Base-by-base conservation (phyloP, 768 basidiomycete species). In the Termitomyces bulborhizus region DNA sequence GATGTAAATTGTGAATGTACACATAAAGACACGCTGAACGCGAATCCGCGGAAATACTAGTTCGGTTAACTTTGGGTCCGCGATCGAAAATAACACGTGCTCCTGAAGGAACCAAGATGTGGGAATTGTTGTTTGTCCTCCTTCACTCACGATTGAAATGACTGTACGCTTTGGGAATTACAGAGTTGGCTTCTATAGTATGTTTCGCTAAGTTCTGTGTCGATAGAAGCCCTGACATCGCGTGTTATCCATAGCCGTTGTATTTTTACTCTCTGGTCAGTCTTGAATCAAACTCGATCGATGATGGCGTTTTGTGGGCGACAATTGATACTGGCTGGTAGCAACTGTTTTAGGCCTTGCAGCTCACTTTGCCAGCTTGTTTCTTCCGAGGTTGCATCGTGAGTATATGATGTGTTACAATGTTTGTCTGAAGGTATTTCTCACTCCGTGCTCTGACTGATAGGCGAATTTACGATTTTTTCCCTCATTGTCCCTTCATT, bases 381-480 rank as follows among this genome's bases (percentile, higher is more conserved):
- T 91, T 68, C 72, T 90, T 29, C 86, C 90, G 0, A 68, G 74
- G 45, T 66, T 84, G 26, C 82, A 84, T 65, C 73, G 90, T 90
- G 63, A 50, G 83, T 71, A 16, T 7, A 31, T 18, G 15, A 40
- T 40, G 7, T 51, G 62, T 12, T 34, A 12, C 12, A 51, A 34
- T 50, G 27, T 36, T 45, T 46, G 27, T 43, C 50, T 21, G 36
- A 57, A 31, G 36, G 51, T 46, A 18, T 47, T 39, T 29, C 39
- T 36, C 27, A 32, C 9, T 32, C 8, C 9, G 32, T 9, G 11
- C 7, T 13, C 31, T 24, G 53, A 45, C 26, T 34, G 27, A 21
- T 57, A 91, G 90, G 69, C 63, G 85, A 86, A 65, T 92, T 86
- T 62, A 81, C 78, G 5, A 83, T 88, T 36, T 91, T 85, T 67